Base-by-base conservation (phyloP, 495 filamentous ascomycete genomes). In the Tuber borchii region DNA sequence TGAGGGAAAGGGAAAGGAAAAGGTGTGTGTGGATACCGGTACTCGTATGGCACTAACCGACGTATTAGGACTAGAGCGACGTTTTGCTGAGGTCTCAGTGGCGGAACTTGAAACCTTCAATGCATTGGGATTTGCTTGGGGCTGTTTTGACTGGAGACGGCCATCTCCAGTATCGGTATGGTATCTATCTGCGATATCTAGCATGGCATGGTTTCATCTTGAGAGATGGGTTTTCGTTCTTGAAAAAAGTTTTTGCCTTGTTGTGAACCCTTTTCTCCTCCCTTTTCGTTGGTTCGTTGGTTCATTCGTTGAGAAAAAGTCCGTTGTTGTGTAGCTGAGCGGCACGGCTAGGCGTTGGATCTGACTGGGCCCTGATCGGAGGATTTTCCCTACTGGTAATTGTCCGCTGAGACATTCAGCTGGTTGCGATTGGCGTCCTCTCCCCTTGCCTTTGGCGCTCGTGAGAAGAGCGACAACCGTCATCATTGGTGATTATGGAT, bases 31-130 rank as follows among this genome's bases (percentile, higher is more conserved):
- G 34, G 34, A 37, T 37, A 37, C 34, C 34, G 2, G 34, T 1
- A 37, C 34, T 37, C 34, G 34, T 37, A 7, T 1, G 20, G 20
- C 9, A 3, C 75, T 61, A 75, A 56, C 10, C 3, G n/a, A 69
- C 42, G n/a, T 12, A 75, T 78, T 48, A 2, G 34, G 73, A 42
- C 22, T 56, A 70, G 70, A 9, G 44, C 39, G 26, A 43, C 56
- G 76, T 79, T 78, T 78, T 79, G 73, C 51, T 72, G 74, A 51
- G 71, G 78, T 79, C 74, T 79, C 78, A 79, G 72, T 65, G 56
- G 56, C 56, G 9, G n/a, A 65, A 65, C n/a, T 65, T 77, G 76
- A 79, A 79, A 75, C 70, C 10, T 34, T 44, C 70, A 72, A 45
- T 74, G 73, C 73, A 72, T 65, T 71, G 42, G 22, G 61, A 78